Base-by-base conservation (phyloP, 1,139 yeast genomes). In the Geotrichum reessii region DNA sequence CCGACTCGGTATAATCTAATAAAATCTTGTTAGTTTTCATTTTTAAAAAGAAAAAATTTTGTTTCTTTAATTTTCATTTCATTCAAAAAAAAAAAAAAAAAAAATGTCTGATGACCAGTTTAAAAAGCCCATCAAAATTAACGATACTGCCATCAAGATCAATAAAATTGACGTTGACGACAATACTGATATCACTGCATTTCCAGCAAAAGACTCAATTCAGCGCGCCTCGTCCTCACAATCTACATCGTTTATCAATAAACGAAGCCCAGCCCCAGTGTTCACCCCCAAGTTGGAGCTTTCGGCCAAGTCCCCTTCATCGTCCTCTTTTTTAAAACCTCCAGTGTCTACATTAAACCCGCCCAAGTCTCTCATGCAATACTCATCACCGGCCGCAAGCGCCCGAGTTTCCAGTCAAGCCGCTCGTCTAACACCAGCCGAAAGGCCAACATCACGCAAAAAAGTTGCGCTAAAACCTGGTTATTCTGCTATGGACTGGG, bases 401-500 rank as follows among this genome's bases (percentile, higher is more conserved):
- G 25, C 50, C 50, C 28, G 50, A 50, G 31, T 33, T 21, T 25
- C 50, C 11, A 21, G 14, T 24, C 5, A 49, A 17, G 12, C 9
- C 2, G 22, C 50, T 3, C 21, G 24, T 25, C 19, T 33, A 8
- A 24, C 27, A 7, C 40, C 52, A 3, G 22, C 19, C 9, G 19
- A 27, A 19, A 44, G 9, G 17, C 53, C 53, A 7, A 42, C 53
- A n/a, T 14, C 65, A 52, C 63, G 69, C 11, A 61, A 54, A 47
- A 88, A 88, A 65, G 92, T 88, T 0, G 79, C 74, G 0, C 75
- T 89, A 12, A 76, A 80, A 52, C 96, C 95, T 0, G 95, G 96
- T 0, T 90, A 84, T 68, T 89, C 96, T 0, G 93, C 95, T 0
- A 73, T 89, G 59, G 96, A 89, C 69, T 89, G 97, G 97, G 96